These are phyloP conservation scores for Magnusiomyces suaveolens DNA, from an alignment of 1,139 yeast genomes.

Conservation along the genomic window DNA sequence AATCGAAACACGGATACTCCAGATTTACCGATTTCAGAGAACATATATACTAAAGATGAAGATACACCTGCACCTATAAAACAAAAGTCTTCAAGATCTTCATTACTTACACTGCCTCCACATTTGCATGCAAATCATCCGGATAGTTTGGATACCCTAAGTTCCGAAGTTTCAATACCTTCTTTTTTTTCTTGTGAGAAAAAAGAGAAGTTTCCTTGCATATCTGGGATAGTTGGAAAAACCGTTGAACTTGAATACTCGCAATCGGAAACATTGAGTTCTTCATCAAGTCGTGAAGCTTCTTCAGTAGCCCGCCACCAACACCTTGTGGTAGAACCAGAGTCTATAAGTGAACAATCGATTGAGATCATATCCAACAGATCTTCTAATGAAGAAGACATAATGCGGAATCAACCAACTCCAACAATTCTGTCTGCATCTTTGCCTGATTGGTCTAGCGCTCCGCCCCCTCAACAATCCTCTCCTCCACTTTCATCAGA, in stretches of 20 bases:
- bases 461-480: slow-evolving; percentile 1
- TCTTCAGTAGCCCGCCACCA: neutral
- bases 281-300: neutral
- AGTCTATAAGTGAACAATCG: neutral
- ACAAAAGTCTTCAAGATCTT: neutral
- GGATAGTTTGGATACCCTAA: neutral
- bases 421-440: neutral
- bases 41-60: slow-evolving; percentile 25
- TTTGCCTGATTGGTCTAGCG: neutral
- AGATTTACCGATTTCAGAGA: slow-evolving; percentile 16
- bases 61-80: slow-evolving; percentile 21
- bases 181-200: slow-evolving; percentile 15
- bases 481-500: slow-evolving; percentile 7
- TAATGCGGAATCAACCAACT: neutral
- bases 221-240: slow-evolving; percentile 41
- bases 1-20: neutral
- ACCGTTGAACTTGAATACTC: slow-evolving; percentile 52
- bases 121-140: neutral
- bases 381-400: neutral
- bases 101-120: slow-evolving; percentile 1
- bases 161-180: neutral
- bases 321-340: neutral
- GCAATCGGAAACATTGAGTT: slow-evolving; percentile 5
- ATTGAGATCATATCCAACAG: neutral
- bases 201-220: neutral